Evolutionary conservation across 1,284 basidiomycete species (phyloP), one percentile per base, ranked within the genome.

Genomic region (Tilletia setariae): DNA sequence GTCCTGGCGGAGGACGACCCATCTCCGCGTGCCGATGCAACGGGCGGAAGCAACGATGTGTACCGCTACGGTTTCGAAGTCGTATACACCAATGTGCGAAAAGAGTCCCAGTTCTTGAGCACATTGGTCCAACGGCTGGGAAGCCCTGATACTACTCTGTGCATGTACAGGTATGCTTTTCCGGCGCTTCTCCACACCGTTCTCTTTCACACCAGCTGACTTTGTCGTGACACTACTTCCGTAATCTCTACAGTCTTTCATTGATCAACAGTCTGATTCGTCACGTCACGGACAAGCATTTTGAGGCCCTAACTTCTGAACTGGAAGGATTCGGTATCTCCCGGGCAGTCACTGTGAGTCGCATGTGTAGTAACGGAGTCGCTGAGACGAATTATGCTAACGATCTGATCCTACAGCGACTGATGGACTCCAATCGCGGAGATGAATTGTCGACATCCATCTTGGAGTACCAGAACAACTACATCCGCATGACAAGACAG

Each of bases 381-480:
- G 11, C 21, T 43, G 51, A 40, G 6, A 40, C 35, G n/a, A n/a
- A n/a, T 11, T 40, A 6, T 40, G 35, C 35, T 40, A 40, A 40
- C 11, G 35, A 11, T 40, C 6, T 6, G 11, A 11, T 47, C 40
- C 28, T 32, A 71, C 65, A 73, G 32, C 71, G 68, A 51, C 32
- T 72, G 51, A 94, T 96, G 89, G 90, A 91, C 16, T 86, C 90
- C 19, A 91, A 91, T 78, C 90, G 90, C 28, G 89, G 90, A 53
- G 92, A 94, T 74, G 92, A 94, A 79, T 85, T 93, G 61, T 89
- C 90, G 2, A 92, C 90, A 0, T 91, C 90, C 71, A 92, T 96
- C 66, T 86, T 95, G 68, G 91, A 94, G 76, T 96, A 95, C 83
- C 94, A 96, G 85, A 89, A 90, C 49, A 93, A 93, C 82, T 89